Conservation (phyloP, 352 stramenopile genomes). For the Blastocystis sp. region DNA sequence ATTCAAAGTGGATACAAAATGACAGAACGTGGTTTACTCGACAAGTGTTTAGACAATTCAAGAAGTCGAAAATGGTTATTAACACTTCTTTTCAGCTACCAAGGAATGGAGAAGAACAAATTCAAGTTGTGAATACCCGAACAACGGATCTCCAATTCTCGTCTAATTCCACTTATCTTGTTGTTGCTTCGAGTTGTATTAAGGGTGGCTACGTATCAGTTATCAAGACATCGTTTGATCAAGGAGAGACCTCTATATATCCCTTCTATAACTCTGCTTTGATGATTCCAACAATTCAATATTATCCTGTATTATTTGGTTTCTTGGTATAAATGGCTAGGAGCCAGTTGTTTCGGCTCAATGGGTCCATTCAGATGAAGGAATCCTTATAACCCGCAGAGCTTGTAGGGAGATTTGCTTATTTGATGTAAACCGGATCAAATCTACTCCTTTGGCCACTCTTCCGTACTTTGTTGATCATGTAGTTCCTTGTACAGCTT, state of each 20-base stretch:
- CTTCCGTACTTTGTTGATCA: conserved; percentile 39
- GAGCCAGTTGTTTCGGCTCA: conserved; percentile 32
- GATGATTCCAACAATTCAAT: not conserved
- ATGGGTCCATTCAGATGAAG: not conserved
- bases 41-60: not conserved
- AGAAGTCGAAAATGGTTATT: not conserved
- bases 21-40: not conserved
- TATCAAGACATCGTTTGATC: not conserved
- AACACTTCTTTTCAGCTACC: conserved; percentile 45
- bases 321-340: not conserved
- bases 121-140: conserved; percentile 14
- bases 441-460: not conserved
- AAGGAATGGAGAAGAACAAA: no score
- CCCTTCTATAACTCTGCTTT: conserved; percentile 7
- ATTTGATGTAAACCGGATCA: not conserved
- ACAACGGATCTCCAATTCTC: conserved; percentile 49
- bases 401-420: not conserved
- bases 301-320: not conserved
- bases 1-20: not conserved
- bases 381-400: not conserved
- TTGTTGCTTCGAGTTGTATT: conserved; percentile 39
- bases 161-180: not conserved
- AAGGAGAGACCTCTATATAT: not conserved
- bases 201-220: conserved; percentile 21
- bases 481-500: not conserved